Evolutionary conservation across 23 red algal species (phyloP).

Genomic region (Gracilaria vermiculophylla): DNA sequence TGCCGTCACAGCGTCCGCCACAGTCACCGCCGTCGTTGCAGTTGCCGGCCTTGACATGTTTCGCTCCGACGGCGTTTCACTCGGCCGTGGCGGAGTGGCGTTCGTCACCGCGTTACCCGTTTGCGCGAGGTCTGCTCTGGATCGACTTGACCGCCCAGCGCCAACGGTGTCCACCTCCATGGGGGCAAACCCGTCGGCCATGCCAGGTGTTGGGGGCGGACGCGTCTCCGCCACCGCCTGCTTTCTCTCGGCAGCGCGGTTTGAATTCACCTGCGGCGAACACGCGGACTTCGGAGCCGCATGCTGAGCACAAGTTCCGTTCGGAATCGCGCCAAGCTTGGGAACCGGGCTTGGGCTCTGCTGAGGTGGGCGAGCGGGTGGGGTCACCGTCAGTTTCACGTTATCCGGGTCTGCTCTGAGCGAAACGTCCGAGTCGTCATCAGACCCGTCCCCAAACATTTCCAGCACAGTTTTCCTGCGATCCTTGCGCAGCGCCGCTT

Average conservation of each 20-base stretch:
- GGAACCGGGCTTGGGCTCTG: neutral
- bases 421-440: neutral
- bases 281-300: neutral
- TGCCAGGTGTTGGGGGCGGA: neutral
- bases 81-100: neutral
- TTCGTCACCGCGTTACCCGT: neutral
- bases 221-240: neutral
- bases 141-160: neutral
- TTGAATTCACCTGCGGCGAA: neutral
- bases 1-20: too few relatives aligned
- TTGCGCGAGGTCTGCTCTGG: neutral
- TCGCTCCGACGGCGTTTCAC: neutral
- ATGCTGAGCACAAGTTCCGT: neutral
- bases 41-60: neutral
- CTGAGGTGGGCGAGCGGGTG: neutral
- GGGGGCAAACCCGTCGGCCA: neutral
- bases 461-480: conserved; percentile 44
- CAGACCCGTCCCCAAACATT: conserved; percentile 32
- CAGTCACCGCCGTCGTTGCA: too few relatives aligned
- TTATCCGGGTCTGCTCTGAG: neutral
- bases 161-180: conserved; percentile 2
- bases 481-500: neutral
- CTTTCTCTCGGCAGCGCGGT: neutral
- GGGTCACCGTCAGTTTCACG: neutral
- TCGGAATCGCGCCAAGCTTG: neutral